Base-by-base conservation (phyloP, 768 basidiomycete genomes). In the Lactarius akahatsu region DNA sequence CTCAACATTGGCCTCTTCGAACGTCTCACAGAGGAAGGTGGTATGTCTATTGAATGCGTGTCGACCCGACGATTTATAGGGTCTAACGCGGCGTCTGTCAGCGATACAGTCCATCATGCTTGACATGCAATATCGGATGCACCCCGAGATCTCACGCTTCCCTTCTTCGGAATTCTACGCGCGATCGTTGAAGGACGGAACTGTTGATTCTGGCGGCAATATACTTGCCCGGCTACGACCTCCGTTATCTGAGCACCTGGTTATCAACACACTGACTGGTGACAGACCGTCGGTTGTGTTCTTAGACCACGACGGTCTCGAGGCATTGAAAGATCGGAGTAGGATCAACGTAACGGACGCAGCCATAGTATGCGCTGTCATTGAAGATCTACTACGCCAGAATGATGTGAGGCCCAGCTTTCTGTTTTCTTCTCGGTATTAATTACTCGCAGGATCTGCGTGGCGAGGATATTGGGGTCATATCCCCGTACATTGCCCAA, bases 61-160 rank as follows among this genome's bases (percentile, higher is more conserved):
- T 26, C 10, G 23, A 26, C n/a, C 30, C 10, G 30, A 26, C n/a
- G 41, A 59, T 41, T 43, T 58, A 38, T 36, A n/a, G 36, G 38
- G 26, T 62, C 38, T 43, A 50, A 59, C 28, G 5, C 52, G 64
- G 57, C 64, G 47, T 38, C 59, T 40, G 56, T 13, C 63, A 93
- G 92, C 82, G 54, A 85, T 92, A n/a, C 93, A 94, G 11, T 89
- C 91, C 5, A 85, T 95, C 68, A 95, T 96, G 90, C 85, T 98
- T 64, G 90, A 96, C 73, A 83, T 86, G n/a, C 95, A 98, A 77
- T 98, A 97, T 72, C 88, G 95, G 41, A 98, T 98, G 95, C 94
- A 96, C 72, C 96, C 95, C 15, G 80, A 80, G 43, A 94, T 98
- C 71, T 92, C 95, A 2, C 81, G 81, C 26, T 98, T 98, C 79